These are phyloP conservation scores for Colletotrichum tofieldiae DNA, from an alignment of 2,329 filamentous ascomycete genomes.

Conservation along the genomic window DNA sequence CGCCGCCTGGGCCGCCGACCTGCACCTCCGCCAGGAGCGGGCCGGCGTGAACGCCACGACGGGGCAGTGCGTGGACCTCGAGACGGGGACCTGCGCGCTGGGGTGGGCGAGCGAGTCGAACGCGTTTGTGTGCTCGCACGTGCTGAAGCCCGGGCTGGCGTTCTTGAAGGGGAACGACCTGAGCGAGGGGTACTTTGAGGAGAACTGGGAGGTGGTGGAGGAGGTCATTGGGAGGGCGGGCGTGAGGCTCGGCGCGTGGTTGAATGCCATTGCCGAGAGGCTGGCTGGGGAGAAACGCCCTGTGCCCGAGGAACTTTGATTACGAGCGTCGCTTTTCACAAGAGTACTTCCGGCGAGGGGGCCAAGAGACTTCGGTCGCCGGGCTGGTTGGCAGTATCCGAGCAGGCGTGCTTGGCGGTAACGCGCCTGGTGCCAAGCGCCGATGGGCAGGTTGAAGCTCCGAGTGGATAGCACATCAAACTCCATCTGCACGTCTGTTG, in stretches of 20 bases:
- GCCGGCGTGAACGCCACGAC: conserved; percentile 21
- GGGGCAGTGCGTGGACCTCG: conserved; percentile 37
- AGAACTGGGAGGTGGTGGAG: conserved; percentile 41
- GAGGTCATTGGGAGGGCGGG: conserved; percentile 38
- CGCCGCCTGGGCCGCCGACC: conserved; percentile 33
- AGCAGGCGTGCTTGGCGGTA: not conserved
- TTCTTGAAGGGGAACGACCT: conserved; percentile 35
- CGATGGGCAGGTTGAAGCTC: conserved; percentile 9
- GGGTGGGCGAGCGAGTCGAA: conserved; percentile 40
- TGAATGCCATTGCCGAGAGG: conserved; percentile 38
- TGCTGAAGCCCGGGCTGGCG: conserved; percentile 24
- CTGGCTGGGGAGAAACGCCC: not conserved
- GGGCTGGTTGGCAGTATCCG: not conserved
- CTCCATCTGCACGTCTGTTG: too few species aligned
- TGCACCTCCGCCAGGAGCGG: conserved; percentile 20
- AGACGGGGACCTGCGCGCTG: conserved; percentile 12
- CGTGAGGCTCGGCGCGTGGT: conserved; percentile 38
- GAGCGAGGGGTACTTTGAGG: conserved; percentile 40
- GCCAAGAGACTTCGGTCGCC: conserved; percentile 18
- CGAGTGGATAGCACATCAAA: not conserved
- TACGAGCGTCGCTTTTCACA: too few species aligned
- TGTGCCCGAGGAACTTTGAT: conserved; percentile 33
- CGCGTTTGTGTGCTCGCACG: conserved; percentile 37
- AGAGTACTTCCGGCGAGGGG: too few species aligned
- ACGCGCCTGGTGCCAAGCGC: conserved; percentile 5